A percentile compares a stretch with the other conserved stretches of the same genome.
These are phyloP conservation scores for Pleurotus cornucopiae DNA, from an alignment of 768 basidiomycete species.

Conservation along the genomic window DNA sequence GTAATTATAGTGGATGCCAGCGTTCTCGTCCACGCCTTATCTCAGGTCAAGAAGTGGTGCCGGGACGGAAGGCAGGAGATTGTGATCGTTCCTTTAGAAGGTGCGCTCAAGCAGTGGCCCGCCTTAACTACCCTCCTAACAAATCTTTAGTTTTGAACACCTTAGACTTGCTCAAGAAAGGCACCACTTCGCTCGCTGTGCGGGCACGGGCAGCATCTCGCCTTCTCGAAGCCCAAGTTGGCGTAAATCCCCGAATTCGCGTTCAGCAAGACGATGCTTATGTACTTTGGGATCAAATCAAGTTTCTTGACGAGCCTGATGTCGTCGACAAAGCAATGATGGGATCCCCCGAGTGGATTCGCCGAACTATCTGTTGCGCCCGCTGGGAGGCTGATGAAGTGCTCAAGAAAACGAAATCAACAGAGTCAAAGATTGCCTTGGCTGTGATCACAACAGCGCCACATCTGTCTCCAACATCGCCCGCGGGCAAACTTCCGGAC, in stretches of 20 bases:
- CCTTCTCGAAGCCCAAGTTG: conserved; percentile 84
- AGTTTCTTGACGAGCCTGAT: conserved; percentile 36
- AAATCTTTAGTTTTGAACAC: conserved; percentile 74
- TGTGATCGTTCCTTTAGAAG: conserved; percentile 84
- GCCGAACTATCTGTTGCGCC: conserved; percentile 79
- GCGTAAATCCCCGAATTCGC: conserved; percentile 73
- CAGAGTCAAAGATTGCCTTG: conserved; percentile 51
- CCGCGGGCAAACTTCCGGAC: conserved; percentile 19
- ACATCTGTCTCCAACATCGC: conserved; percentile 26
- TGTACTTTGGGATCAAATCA: conserved; percentile 74
- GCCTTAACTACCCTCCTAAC: not conserved
- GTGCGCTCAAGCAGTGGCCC: conserved; percentile 34
- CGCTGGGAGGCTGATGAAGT: conserved; percentile 61
- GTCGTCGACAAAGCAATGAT: conserved; percentile 14
- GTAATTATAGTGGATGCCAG: conserved; percentile 78
- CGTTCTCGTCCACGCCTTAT: conserved; percentile 72
- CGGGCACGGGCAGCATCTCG: conserved; percentile 85
- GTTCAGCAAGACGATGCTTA: conserved; percentile 83
- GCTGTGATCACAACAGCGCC: conserved; percentile 42
- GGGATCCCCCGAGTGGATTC: conserved; percentile 77
- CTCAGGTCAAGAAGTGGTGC: conserved; percentile 81
- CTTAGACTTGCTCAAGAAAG: conserved; percentile 90
- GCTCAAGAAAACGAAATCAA: conserved; percentile 9
- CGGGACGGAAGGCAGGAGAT: conserved; percentile 73
- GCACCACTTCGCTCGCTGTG: conserved; percentile 70